Conservation (phyloP, 345 rosid genomes). For the Rhizophora mangle region DNA sequence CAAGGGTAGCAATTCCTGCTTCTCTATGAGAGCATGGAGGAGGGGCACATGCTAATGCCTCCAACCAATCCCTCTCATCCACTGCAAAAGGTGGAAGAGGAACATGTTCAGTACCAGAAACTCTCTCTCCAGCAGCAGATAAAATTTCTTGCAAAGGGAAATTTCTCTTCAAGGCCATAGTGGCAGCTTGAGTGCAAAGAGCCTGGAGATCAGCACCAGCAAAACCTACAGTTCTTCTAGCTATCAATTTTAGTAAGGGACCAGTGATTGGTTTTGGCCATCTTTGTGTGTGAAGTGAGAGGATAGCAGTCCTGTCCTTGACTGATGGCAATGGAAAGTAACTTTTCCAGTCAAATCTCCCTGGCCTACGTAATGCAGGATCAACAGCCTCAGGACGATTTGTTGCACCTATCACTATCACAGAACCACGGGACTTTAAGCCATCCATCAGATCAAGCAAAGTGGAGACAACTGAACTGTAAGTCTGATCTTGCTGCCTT, state of each 20-base stretch:
- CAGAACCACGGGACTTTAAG: slow-evolving; percentile 93
- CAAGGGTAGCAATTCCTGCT: slow-evolving; percentile 86
- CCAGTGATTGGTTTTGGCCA: slow-evolving; percentile 95
- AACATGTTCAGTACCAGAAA: slow-evolving; percentile 46
- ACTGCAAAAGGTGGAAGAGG: slow-evolving; percentile 78
- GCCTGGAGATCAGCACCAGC: slow-evolving; percentile 99
- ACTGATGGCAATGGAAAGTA: slow-evolving; percentile 89
- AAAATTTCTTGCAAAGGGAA: slow-evolving; percentile 84
- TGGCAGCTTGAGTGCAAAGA: slow-evolving; percentile 92
- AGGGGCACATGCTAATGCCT: slow-evolving; percentile 81
- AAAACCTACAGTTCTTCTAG: slow-evolving; percentile 77
- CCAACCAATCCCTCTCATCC: slow-evolving; percentile 96
- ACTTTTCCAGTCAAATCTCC: slow-evolving; percentile 93
- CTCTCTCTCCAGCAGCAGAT: slow-evolving; percentile 63
- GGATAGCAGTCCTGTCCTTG: slow-evolving; percentile 83
- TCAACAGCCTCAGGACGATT: slow-evolving; percentile 98
- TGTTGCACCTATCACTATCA: slow-evolving; percentile 97
- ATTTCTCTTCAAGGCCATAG: slow-evolving; percentile 82
- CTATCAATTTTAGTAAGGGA: slow-evolving; percentile 74
- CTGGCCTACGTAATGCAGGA: slow-evolving; percentile 98
- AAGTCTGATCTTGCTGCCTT: slow-evolving; percentile 96
- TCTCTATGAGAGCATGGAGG: slow-evolving; percentile 95
- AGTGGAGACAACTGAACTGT: slow-evolving; percentile 96
- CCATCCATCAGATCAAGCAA: slow-evolving; percentile 94
- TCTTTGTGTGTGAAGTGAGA: slow-evolving; percentile 76